Evolutionary conservation across 257 asterid genomes (phyloP), one percentile per base, ranked within the genome.

Genomic region (Solanum pimpinellifolium): DNA sequence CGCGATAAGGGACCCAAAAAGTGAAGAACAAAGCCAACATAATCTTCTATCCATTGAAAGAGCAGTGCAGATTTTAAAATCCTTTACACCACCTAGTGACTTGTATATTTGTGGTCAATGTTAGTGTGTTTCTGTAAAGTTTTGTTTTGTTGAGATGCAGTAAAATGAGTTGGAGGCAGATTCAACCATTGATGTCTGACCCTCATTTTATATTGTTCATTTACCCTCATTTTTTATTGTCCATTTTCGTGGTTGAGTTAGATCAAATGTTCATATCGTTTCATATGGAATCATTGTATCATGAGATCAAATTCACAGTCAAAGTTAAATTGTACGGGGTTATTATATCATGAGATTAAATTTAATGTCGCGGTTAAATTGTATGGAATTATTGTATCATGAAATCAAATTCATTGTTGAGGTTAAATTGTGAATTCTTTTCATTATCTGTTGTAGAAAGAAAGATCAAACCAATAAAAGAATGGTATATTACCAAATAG

Each of bases 311-410:
- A 56, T 56, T 18, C 65, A 56, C 0, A 2, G 65, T 56, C 11
- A 10, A 56, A 0, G 65, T 18, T 56, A 56, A 56, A 56, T 56
- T 56, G 11, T 56, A 56, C 1, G 0, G 11, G 4, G 1, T 1
- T 56, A 8, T 56, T 56, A 0, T 56, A 20, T 20, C 12, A 56
- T 0, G 12, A 56, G 11, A 56, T 20, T 25, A 56, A 56, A 20
- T 56, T 56, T 25, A 56, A 20, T 0, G 4, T 56, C 11, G 25
- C 20, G 1, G 0, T 56, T 7, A 56, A 56, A 56, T 56, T 52
- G 10, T 52, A 52, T 0, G 11, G 0, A 0, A 6, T 18, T 18
- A 56, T 56, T 56, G 65, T 60, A 60, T 60, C 6, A 60, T 0
- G 0, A 60, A 0, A 60, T 60, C 68, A 60, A 60, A 56, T 56